A percentile compares a stretch with the other conserved stretches of the same genome.
Conservation (phyloP, 805 yeast species). For the Brettanomyces naardenensis region DNA sequence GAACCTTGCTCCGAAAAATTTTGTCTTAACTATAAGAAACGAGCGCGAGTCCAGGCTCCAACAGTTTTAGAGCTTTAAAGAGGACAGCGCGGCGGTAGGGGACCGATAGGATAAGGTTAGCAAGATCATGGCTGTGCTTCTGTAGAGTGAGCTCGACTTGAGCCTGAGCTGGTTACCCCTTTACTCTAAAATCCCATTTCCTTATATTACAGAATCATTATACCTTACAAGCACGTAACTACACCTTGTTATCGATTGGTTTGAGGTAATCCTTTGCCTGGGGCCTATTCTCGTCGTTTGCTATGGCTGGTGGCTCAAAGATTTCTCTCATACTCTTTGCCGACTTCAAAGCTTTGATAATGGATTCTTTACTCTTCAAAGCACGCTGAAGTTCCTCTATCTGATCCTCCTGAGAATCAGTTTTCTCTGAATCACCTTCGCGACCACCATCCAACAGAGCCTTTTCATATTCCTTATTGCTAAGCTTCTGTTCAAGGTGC, state of each 20-base stretch:
- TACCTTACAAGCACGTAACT: neutral
- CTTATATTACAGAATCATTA: neutral
- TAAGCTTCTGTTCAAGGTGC: conserved; percentile 51
- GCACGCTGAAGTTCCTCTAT: conserved; percentile 54
- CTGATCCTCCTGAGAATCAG: conserved; percentile 61
- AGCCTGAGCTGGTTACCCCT: no score
- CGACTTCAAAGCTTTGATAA: conserved; percentile 65
- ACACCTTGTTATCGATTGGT: neutral
- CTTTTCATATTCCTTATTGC: conserved; percentile 10
- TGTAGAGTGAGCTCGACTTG: no score
- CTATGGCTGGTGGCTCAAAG: conserved; percentile 5
- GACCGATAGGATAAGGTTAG: no score
- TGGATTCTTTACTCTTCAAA: conserved; percentile 66
- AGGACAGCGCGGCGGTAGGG: no score
- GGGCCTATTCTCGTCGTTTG: neutral
- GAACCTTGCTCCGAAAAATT: no score
- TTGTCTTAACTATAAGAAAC: no score
- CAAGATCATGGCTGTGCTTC: no score
- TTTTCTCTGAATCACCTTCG: conserved; percentile 14
- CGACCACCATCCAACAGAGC: neutral
- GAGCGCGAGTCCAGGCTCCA: no score
- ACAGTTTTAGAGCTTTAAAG: no score
- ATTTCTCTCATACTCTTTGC: conserved; percentile 50
- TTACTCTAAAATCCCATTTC: no score
- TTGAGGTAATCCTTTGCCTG: neutral